Evolutionary conservation across 192 early-diverging fungal species (phyloP).

Genomic region (Rhizophagus clarus): DNA sequence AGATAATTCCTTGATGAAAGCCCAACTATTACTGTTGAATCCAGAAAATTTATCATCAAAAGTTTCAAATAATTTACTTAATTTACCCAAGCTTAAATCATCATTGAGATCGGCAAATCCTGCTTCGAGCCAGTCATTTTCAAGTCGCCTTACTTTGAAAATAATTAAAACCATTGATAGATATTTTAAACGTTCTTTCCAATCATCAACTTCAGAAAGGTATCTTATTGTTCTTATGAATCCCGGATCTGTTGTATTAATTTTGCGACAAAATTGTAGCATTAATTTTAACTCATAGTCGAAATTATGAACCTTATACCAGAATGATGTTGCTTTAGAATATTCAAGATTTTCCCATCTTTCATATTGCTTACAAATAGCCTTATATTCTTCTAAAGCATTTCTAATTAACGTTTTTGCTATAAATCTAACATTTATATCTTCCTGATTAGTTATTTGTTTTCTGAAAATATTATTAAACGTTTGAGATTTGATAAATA

Average conservation of each 20-base stretch:
- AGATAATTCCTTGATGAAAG: constrained; percentile 3
- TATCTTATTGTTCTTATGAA: neutral
- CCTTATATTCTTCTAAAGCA: neutral
- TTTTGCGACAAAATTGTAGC: neutral
- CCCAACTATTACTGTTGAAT: neutral
- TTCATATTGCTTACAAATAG: constrained; percentile 8
- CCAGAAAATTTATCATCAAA: neutral
- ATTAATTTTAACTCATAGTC: constrained; percentile 10
- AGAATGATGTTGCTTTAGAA: neutral
- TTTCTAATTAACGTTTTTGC: neutral
- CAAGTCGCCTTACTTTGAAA: neutral
- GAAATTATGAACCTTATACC: constrained; percentile 16
- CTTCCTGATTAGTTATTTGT: neutral
- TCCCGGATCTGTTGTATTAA: neutral
- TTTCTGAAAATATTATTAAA: constrained; percentile 19
- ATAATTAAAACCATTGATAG: neutral
- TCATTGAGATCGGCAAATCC: neutral
- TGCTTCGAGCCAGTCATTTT: neutral
- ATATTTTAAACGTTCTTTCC: neutral
- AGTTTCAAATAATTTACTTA: neutral
- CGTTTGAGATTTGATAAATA: constrained; percentile 11
- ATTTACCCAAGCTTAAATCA: neutral
- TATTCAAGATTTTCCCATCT: constrained; percentile 5
- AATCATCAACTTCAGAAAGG: neutral
- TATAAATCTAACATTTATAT: neutral